Evolutionary conservation across 495 filamentous ascomycete species (phyloP).

Genomic region (Trichoderma gamsii): DNA sequence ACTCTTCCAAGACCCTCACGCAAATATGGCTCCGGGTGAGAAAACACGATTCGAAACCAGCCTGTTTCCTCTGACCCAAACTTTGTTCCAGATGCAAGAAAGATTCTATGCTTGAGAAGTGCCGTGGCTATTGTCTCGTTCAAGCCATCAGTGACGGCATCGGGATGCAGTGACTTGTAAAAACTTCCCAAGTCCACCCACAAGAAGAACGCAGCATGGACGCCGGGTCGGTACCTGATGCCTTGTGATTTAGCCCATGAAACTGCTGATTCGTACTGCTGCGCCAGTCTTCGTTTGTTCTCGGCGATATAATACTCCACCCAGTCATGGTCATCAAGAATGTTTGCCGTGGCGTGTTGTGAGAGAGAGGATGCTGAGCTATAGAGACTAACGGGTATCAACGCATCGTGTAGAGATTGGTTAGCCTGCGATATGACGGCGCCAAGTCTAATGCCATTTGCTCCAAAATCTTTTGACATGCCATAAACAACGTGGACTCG

Average conservation of each 20-base stretch:
- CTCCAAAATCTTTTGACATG: conserved; percentile 40
- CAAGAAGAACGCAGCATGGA: conserved; percentile 50
- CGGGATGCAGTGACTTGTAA: not conserved
- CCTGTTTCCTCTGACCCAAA: conserved; percentile 44
- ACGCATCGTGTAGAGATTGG: conserved; percentile 16
- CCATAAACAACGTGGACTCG: conserved; percentile 40
- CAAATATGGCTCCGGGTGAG: conserved; percentile 7
- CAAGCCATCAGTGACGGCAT: conserved; percentile 24
- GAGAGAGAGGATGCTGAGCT: conserved; percentile 41
- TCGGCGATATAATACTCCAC: conserved; percentile 34
- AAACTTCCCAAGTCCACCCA: conserved; percentile 42
- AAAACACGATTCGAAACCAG: conserved; percentile 49
- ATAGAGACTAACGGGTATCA: conserved; percentile 41
- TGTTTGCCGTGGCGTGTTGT: conserved; percentile 20
- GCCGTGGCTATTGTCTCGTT: conserved; percentile 14
- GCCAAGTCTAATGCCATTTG: conserved; percentile 38
- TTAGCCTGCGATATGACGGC: conserved; percentile 25
- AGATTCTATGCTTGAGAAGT: conserved; percentile 39
- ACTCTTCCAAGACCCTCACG: not conserved
- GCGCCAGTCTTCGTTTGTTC: conserved; percentile 31
- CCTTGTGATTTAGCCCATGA: conserved; percentile 25
- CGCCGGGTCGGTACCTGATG: conserved; percentile 33
- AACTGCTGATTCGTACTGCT: conserved; percentile 26
- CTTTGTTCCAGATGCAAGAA: conserved; percentile 34
- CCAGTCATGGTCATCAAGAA: conserved; percentile 39